phyloP scores from a whole-genome alignment of 805 yeast species.

The Sugiyamaella americana region DNA sequence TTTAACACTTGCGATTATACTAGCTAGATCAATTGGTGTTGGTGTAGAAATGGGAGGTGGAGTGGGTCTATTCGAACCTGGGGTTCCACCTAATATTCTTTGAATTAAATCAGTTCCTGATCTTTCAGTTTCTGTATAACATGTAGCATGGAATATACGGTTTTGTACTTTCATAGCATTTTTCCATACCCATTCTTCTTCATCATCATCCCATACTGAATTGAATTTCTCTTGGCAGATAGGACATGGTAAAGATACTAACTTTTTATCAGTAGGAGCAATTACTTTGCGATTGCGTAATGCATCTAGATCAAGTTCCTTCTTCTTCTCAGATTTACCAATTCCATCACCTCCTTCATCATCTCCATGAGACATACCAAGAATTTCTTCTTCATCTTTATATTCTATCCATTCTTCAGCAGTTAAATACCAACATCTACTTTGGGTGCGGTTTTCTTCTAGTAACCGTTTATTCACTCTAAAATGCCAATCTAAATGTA shows the following conservation, averaged over 20 bases:
- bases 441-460: conserved; percentile 44
- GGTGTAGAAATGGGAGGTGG: not conserved
- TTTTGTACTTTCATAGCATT: conserved; percentile 50
- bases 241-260: conserved; percentile 56
- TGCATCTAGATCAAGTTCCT: conserved; percentile 27
- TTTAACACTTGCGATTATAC: conserved; percentile 9
- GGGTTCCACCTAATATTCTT: conserved; percentile 3
- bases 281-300: conserved; percentile 47
- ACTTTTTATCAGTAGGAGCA: conserved; percentile 59
- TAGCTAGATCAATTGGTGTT: conserved; percentile 7
- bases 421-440: conserved; percentile 76
- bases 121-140: conserved; percentile 55
- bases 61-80: not conserved
- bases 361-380: conserved; percentile 33
- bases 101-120: conserved; percentile 10
- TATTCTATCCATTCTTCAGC: conserved; percentile 67
- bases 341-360: conserved; percentile 17
- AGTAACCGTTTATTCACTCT: conserved; percentile 76
- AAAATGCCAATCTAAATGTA: conserved; percentile 95
- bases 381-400: conserved; percentile 55
- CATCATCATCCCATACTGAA: conserved; percentile 64
- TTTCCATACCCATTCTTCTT: conserved; percentile 79
- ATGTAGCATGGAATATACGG: conserved; percentile 57
- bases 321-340: conserved; percentile 9
- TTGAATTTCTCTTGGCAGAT: conserved; percentile 61